Conservation (phyloP, 257 asterid genomes). For the Solanum dulcamara region DNA sequence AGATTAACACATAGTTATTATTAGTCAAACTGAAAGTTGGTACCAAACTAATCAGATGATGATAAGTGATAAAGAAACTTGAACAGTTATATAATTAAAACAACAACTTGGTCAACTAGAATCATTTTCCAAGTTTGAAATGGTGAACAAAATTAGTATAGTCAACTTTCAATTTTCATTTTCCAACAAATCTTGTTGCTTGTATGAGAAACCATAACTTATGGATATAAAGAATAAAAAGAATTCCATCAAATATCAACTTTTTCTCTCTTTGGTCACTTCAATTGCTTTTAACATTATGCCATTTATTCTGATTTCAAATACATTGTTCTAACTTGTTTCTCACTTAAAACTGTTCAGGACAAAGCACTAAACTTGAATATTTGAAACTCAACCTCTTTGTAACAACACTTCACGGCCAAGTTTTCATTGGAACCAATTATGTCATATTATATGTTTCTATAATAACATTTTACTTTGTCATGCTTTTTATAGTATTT, state of each 20-base stretch:
- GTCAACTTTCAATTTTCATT: background rate
- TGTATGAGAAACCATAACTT: background rate
- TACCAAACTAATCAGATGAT: background rate
- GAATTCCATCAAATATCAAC: background rate
- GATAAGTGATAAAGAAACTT: background rate
- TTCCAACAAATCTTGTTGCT: background rate
- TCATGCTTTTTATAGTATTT: background rate
- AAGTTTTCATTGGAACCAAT: no score
- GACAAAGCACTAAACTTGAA: no score
- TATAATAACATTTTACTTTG: no score
- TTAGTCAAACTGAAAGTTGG: background rate
- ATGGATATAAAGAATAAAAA: background rate
- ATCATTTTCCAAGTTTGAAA: background rate
- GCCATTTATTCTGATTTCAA: background rate
- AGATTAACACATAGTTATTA: background rate
- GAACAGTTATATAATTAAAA: background rate
- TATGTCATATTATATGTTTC: background rate
- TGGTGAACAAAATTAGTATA: background rate
- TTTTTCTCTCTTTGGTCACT: background rate
- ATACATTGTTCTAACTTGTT: background rate
- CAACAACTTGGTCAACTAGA: background rate
- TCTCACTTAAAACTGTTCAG: background rate
- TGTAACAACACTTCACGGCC: no score
- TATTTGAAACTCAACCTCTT: no score
- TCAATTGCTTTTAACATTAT: background rate